Base-by-base conservation (phyloP, 2,329 filamentous ascomycete genomes). In the Monosporascus cannonballus region DNA sequence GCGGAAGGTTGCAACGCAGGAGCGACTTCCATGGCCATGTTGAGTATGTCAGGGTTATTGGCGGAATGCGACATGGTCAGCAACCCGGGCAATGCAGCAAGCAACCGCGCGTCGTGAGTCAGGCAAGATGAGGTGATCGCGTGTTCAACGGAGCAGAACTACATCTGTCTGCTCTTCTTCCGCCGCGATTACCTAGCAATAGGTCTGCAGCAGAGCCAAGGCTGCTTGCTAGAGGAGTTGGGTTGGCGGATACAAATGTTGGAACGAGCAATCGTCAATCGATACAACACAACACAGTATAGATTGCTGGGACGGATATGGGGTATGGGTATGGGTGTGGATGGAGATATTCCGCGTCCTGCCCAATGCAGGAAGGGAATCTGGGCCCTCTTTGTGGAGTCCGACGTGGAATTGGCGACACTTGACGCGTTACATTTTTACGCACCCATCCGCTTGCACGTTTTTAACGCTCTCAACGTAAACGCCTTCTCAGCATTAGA, bases 1-100 rank as follows among this genome's bases (percentile, higher is more conserved):
- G 38, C 52, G 44, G 55, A 55, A 36, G 51, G 42, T 44, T 60
- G 57, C 46, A 52, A 47, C 22, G 47, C 50, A 47, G 49, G 50
- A 34, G n/a, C 15, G 8, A 18, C 20, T 7, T 27, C 42, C 15
- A 8, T 25, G 14, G 5, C 15, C 14, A 46, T 25, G 42, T 15
- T 6, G 14, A 15, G 14, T 11, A 24, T 7, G n/a, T 30, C 25
- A 24, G 24, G 20, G 25, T 30, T 15, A 5, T 17, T 18, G 9
- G 3, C 42, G 24, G 22, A 27, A 46, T 46, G 42, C 24, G 42
- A 46, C 24, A 46, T 25, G 42, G 24, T 46, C 22, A n/a, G 42
- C 22, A 17, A 22, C 30, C 11, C 9, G 5, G 22, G 24, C 42
- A 24, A 46, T 17, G 24, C 22, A 27, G 24, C 42, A n/a, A 27